phyloP scores from a whole-genome alignment of 2,329 filamentous ascomycete species.

The Fusarium sp. region DNA sequence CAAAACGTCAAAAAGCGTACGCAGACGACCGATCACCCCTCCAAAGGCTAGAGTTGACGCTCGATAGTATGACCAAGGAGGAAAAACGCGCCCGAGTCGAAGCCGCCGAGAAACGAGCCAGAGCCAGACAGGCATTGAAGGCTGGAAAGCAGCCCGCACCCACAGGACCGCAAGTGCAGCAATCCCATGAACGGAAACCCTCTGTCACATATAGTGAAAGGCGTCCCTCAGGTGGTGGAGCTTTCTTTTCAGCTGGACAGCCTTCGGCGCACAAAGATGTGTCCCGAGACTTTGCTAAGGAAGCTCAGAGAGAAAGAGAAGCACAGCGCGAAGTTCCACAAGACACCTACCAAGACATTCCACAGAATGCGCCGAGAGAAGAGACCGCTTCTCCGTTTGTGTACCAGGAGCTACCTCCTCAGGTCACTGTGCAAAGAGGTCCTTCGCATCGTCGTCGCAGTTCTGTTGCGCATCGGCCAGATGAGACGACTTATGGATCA shows the following conservation, averaged over 20 bases:
- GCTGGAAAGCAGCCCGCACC: conserved; percentile 43
- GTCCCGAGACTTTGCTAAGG: conserved; percentile 21
- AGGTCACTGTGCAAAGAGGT: conserved; percentile 33
- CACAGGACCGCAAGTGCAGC: conserved; percentile 33
- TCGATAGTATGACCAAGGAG: conserved; percentile 94
- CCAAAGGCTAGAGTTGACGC: conserved; percentile 89
- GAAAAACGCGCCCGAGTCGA: conserved; percentile 88
- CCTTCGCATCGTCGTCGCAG: conserved; percentile 33
- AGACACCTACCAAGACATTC: conserved; percentile 20
- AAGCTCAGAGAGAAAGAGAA: conserved; percentile 29
- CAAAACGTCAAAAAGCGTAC: conserved; percentile 67
- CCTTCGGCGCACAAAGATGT: conserved; percentile 29
- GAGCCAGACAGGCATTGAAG: conserved; percentile 66
- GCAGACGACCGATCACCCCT: conserved; percentile 89
- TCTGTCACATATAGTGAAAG: conserved; percentile 32
- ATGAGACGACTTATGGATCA: conserved; percentile 36
- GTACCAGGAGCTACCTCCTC: conserved; percentile 29
- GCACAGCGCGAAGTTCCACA: conserved; percentile 14
- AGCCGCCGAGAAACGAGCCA: conserved; percentile 80
- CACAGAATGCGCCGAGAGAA: conserved; percentile 25
- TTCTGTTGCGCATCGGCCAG: conserved; percentile 39
- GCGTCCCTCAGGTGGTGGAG: conserved; percentile 25
- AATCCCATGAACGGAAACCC: conserved; percentile 41
- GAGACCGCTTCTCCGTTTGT: conserved; percentile 18
- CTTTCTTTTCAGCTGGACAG: conserved; percentile 27